Evolutionary conservation across 805 yeast species (phyloP).

Genomic region (Tanozyma kutaoensis): DNA sequence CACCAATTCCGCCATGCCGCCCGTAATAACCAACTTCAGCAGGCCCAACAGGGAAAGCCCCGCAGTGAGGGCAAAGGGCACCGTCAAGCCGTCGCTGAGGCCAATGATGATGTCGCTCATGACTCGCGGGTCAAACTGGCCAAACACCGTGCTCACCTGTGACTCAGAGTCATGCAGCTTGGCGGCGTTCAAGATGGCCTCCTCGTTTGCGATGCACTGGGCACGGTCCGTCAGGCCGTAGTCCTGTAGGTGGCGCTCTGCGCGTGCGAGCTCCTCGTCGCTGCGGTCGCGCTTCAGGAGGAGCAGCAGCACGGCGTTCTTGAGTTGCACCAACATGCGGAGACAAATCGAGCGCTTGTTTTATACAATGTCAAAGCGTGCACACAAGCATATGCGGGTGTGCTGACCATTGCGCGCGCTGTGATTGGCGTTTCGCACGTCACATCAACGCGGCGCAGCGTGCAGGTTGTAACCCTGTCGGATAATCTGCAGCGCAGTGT

Average conservation of each 20-base stretch:
- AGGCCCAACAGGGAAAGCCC: constrained; percentile 88
- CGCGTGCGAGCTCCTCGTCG: constrained; percentile 15
- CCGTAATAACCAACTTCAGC: constrained; percentile 83
- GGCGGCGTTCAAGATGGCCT: constrained; percentile 18
- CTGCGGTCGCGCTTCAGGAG: constrained; percentile 9
- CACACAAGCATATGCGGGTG: too few relatives aligned
- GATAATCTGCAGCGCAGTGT: too few relatives aligned
- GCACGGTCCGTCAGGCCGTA: constrained; percentile 28
- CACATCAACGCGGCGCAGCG: too few relatives aligned
- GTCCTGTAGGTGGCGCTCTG: constrained; percentile 16
- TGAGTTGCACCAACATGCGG: constrained; percentile 14
- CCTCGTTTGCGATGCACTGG: constrained; percentile 22
- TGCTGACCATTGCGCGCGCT: too few relatives aligned
- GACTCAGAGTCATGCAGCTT: constrained; percentile 5
- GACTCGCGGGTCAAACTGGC: constrained; percentile 73
- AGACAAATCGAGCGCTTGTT: too few relatives aligned
- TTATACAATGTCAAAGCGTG: too few relatives aligned
- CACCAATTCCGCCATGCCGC: constrained; percentile 95
- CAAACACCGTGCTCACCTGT: constrained; percentile 22
- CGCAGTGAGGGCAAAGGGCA: constrained; percentile 97
- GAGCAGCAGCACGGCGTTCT: constrained; percentile 19
- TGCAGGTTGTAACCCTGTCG: too few relatives aligned
- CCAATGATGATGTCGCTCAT: constrained; percentile 93
- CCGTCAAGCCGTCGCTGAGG: constrained; percentile 88
- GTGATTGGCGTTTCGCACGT: too few relatives aligned